These are phyloP conservation scores for Fusarium cicatricum DNA, from an alignment of 2,329 filamentous ascomycete genomes.

Conservation along the genomic window DNA sequence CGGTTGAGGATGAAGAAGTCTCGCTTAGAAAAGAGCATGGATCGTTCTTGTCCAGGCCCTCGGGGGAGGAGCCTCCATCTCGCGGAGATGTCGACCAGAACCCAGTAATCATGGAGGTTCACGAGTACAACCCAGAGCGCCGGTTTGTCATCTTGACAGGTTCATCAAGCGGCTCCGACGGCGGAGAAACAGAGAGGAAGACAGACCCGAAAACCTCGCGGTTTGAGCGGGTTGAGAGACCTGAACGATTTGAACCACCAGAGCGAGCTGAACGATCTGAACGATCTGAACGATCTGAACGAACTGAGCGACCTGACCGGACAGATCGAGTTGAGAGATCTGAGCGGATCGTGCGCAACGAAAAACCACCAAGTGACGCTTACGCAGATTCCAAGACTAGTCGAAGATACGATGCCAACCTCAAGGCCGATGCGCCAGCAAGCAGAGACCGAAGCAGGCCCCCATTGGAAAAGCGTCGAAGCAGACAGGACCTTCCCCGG, in stretches of 20 bases:
- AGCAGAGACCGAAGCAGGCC: conserved; percentile 35
- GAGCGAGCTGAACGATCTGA: background rate
- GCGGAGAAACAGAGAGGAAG: conserved; percentile 40
- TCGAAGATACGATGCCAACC: conserved; percentile 26
- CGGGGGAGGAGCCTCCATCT: conserved; percentile 64
- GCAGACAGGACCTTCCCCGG: conserved; percentile 53
- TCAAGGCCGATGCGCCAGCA: conserved; percentile 25
- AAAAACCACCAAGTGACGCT: conserved; percentile 15
- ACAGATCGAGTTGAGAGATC: background rate
- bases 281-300: background rate
- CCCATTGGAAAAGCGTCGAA: conserved; percentile 42
- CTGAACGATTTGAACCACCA: background rate
- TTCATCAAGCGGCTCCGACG: conserved; percentile 37
- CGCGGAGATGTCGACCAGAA: conserved; percentile 74
- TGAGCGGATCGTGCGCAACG: conserved; percentile 3
- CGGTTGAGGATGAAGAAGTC: conserved; percentile 72
- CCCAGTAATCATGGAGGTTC: conserved; percentile 70
- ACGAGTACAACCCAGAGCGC: conserved; percentile 67
- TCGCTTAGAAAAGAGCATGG: conserved; percentile 70
- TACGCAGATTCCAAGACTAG: conserved; percentile 18
- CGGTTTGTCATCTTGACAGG: conserved; percentile 68
- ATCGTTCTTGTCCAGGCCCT: conserved; percentile 38
- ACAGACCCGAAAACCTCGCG: conserved; percentile 17
- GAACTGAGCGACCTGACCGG: background rate
- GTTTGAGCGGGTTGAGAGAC: conserved; percentile 24